Base-by-base conservation (phyloP, 1,139 yeast species). In the Pneumocystis jirovecii region DNA sequence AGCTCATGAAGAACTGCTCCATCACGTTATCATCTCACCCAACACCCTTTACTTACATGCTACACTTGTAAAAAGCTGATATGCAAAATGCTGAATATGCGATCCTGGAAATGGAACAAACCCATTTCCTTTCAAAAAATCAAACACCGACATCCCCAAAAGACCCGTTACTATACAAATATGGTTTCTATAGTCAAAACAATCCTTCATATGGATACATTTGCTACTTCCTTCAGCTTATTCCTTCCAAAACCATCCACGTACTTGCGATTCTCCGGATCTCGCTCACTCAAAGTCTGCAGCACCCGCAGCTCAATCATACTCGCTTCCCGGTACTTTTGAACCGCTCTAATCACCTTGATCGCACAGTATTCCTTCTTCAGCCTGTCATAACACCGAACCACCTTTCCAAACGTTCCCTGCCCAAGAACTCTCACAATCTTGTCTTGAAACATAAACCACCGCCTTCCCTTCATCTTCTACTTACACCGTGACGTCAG, bases 381-480 rank as follows among this genome's bases (percentile, higher is more conserved):
- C 62, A 80, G 77, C 67, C 80, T 80, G 68, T 77, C 79, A 65
- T 73, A 76, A 7, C 80, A 80, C 17, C 77, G 74, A 31, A 90
- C 87, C 17, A 95, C 99, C 74, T 91, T 93, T 25, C 98, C 98
- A 78, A 93, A 95, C 0, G 98, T 95, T 7, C 99, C 99, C 73
- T 93, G 97, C 31, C 99, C 99, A 68, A 95, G 78, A 63, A 76
- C 71, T 63, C 73, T 72, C 35, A 71, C 66, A 59, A 79, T 73
- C 39, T 71, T 71, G 65, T 89, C 78, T 66, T 85, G 81, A 61
- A 82, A 37, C 10, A 25, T n/a, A 37, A 40, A 19, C 3, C 3
- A 56, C 7, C 19, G n/a, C 2, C n/a, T 15, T 2, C 15, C 15
- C 19, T 25, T 12, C 1, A 35, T 17, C 3, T 50, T 8, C 3